These are phyloP conservation scores for Erigeron canadensis DNA, from an alignment of 129 eudicot species.

Conservation along the genomic window DNA sequence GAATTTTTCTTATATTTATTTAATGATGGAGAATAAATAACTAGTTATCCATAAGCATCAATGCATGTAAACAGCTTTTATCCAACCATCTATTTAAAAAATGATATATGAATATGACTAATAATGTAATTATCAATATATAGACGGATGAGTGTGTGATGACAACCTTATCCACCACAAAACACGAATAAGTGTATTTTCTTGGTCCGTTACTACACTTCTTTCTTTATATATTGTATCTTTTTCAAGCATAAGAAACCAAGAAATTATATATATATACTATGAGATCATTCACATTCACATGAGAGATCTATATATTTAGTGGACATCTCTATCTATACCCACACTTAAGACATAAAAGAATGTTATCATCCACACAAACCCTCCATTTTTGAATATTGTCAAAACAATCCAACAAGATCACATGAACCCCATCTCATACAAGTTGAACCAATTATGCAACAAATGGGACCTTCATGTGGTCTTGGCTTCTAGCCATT, in stretches of 20 bases:
- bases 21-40: background rate
- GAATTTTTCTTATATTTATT: conserved; percentile 7
- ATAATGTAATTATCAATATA: conserved; percentile 27
- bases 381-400: conserved; percentile 35
- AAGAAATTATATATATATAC: conserved; percentile 3
- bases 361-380: conserved; percentile 22
- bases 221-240: background rate
- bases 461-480: conserved; percentile 24
- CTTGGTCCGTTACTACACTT: conserved; percentile 24
- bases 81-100: conserved; percentile 21
- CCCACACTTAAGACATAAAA: conserved; percentile 11
- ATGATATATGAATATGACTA: conserved; percentile 32
- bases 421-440: conserved; percentile 33
- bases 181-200: conserved; percentile 28
- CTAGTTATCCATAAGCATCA: conserved; percentile 17
- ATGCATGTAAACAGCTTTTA: conserved; percentile 16
- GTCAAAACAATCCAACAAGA: conserved; percentile 31
- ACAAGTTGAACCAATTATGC: conserved; percentile 38
- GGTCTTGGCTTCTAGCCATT: background rate
- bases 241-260: conserved; percentile 30
- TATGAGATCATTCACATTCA: conserved; percentile 39
- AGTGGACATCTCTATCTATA: conserved; percentile 34
- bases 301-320: conserved; percentile 11
- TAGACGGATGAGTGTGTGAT: conserved; percentile 26
- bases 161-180: conserved; percentile 38